A percentile compares a stretch with the other conserved stretches of the same genome.
phyloP scores from a whole-genome alignment of 179 eudicot species.

The Spinacia oleracea region DNA sequence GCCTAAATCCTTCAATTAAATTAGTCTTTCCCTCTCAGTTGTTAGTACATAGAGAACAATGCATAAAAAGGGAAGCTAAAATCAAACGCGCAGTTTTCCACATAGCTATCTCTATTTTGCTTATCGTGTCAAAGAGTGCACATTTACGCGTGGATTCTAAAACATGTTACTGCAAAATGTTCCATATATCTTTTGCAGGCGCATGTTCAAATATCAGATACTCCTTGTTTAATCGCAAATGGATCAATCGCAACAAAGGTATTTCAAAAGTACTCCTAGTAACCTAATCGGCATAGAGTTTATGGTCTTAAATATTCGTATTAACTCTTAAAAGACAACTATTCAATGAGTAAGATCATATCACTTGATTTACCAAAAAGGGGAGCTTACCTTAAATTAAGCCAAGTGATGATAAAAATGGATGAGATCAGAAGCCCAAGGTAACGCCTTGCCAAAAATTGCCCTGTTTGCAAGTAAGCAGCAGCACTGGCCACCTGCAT shows the following conservation, averaged over 20 bases:
- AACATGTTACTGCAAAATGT: not conserved
- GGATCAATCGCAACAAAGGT: not conserved
- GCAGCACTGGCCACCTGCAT: conserved; percentile 83
- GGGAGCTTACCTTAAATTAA: conserved; percentile 73
- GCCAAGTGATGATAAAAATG: conserved; percentile 77
- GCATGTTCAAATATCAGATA: not conserved
- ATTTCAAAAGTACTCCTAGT: not conserved
- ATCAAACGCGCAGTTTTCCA: not conserved
- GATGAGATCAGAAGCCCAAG: conserved; percentile 67
- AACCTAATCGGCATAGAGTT: not conserved
- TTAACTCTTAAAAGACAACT: not conserved
- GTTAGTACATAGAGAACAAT: not conserved
- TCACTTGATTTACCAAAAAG: not conserved
- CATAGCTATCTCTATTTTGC: not conserved
- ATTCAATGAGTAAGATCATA: not conserved
- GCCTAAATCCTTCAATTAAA: not conserved
- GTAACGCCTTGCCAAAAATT: conserved; percentile 51
- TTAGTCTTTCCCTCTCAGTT: not conserved
- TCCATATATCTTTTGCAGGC: not conserved
- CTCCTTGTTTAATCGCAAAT: not conserved
- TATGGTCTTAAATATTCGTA: not conserved
- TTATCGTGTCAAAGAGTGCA: not conserved
- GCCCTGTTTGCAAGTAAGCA: conserved; percentile 77
- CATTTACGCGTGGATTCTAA: not conserved
- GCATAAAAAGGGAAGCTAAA: not conserved